These are phyloP conservation scores for Neonectria punicea DNA, from an alignment of 2,329 filamentous ascomycete species.

Conservation along the genomic window DNA sequence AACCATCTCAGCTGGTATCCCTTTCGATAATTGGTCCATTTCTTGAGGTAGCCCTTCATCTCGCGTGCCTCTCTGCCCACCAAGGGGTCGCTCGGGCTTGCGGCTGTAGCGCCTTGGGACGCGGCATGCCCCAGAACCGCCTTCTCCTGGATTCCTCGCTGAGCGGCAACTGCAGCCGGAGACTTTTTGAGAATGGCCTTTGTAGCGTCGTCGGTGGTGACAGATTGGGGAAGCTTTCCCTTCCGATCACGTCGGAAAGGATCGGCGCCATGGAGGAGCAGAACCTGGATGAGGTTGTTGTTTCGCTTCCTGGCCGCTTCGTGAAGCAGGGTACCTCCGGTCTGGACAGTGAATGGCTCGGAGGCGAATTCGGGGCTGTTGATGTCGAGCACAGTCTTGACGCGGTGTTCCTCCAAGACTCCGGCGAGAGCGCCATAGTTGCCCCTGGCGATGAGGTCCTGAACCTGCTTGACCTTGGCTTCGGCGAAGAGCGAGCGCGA, in stretches of 20 bases:
- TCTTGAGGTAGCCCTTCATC: conserved; percentile 99
- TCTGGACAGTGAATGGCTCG: conserved; percentile 78
- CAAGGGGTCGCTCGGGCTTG: conserved; percentile 67
- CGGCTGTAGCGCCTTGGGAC: conserved; percentile 63
- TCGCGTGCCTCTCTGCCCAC: conserved; percentile 89
- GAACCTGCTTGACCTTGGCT: conserved; percentile 83
- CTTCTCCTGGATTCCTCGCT: conserved; percentile 96
- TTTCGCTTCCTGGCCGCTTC: conserved; percentile 92
- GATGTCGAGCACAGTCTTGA: conserved; percentile 89
- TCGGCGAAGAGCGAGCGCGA: conserved; percentile 91
- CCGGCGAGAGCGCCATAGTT: conserved; percentile 84
- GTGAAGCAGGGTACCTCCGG: conserved; percentile 92
- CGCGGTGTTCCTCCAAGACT: conserved; percentile 83
- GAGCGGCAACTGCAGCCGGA: conserved; percentile 91
- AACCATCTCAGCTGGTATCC: conserved; percentile 99
- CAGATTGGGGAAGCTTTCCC: conserved; percentile 94
- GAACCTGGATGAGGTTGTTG: conserved; percentile 85
- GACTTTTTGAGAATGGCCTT: conserved; percentile 91
- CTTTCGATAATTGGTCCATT: conserved; percentile 99
- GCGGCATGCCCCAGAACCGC: conserved; percentile 84
- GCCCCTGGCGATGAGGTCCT: conserved; percentile 76
- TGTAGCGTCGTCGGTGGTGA: conserved; percentile 93
- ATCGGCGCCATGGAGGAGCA: conserved; percentile 93
- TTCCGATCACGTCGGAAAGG: conserved; percentile 95
- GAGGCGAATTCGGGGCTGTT: conserved; percentile 91